Evolutionary conservation across 805 yeast species (phyloP).

Genomic region (Candida khao-thaluensis): DNA sequence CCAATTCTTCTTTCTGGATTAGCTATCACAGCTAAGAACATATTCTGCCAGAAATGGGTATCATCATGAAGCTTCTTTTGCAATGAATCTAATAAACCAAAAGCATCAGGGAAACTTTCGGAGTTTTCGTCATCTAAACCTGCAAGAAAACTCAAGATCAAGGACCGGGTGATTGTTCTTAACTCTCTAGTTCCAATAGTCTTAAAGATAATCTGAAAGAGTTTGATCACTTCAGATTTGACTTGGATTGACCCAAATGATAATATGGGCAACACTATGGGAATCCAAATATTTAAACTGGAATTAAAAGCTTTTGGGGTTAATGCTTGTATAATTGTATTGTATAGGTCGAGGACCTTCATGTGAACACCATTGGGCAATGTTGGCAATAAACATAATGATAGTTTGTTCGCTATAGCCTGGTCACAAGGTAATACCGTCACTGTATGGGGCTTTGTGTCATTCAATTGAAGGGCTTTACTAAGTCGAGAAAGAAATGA

Average conservation of each 20-base stretch:
- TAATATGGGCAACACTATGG: slow-evolving; percentile 88
- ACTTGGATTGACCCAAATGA: slow-evolving; percentile 87
- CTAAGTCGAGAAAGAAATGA: slow-evolving; percentile 79
- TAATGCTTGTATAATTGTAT: slow-evolving; percentile 62
- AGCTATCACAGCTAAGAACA: slow-evolving; percentile 71
- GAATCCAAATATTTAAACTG: slow-evolving; percentile 77
- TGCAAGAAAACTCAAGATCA: slow-evolving; percentile 72
- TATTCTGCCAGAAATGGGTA: slow-evolving; percentile 80
- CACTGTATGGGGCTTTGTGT: slow-evolving; percentile 19
- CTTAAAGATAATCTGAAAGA: slow-evolving; percentile 54
- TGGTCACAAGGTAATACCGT: slow-evolving; percentile 67
- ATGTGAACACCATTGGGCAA: slow-evolving; percentile 96
- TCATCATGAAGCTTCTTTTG: slow-evolving; percentile 60
- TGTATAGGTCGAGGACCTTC: slow-evolving; percentile 78
- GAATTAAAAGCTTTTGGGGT: slow-evolving; percentile 53
- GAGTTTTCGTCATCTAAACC: slow-evolving; percentile 92
- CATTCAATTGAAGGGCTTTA: slow-evolving; percentile 54
- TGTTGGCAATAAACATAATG: slow-evolving; percentile 75
- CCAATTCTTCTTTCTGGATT: slow-evolving; percentile 82
- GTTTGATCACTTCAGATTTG: slow-evolving; percentile 68
- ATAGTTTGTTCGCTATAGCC: slow-evolving; percentile 66
- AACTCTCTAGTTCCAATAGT: slow-evolving; percentile 44
- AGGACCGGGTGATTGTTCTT: slow-evolving; percentile 60
- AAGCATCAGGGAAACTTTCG: slow-evolving; percentile 67
- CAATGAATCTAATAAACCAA: slow-evolving; percentile 60